Conservation (phyloP, 768 basidiomycete species). For the Rhizopogon vulgaris region DNA sequence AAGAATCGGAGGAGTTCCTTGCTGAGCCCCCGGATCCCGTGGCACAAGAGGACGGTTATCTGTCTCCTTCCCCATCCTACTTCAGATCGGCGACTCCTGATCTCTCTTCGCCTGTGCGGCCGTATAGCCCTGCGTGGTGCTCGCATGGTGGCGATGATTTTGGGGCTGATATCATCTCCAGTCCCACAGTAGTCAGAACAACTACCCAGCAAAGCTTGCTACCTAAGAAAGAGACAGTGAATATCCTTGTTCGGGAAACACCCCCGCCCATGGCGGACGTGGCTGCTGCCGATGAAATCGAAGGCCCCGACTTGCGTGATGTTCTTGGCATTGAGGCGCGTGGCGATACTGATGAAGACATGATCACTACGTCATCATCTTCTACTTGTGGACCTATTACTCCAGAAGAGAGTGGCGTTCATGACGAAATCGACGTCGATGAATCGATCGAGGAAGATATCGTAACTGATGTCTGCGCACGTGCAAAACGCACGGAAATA, state of each 20-base stretch:
- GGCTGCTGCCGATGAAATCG: slow-evolving; percentile 8
- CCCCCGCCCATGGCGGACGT: slow-evolving; percentile 13
- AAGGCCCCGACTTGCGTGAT: slow-evolving; percentile 41
- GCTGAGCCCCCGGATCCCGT: slow-evolving; percentile 37
- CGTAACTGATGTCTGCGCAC: slow-evolving; percentile 14
- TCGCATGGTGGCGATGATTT: slow-evolving; percentile 31
- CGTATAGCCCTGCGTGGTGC: slow-evolving; percentile 13
- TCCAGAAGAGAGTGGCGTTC: slow-evolving; percentile 15
- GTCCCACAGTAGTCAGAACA: slow-evolving; percentile 21
- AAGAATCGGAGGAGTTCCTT: slow-evolving; percentile 35
- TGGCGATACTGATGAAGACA: slow-evolving; percentile 31
- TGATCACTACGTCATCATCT: slow-evolving; percentile 25
- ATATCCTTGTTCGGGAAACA: slow-evolving; percentile 24
- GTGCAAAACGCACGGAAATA: slow-evolving; percentile 29
- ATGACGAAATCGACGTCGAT: slow-evolving; percentile 9
- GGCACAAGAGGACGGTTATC: slow-evolving; percentile 76
- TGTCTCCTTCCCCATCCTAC: slow-evolving; percentile 60
- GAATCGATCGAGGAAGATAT: slow-evolving; percentile 21
- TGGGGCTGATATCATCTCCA: slow-evolving; percentile 40
- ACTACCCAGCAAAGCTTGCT: slow-evolving; percentile 2
- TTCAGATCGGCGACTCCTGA: slow-evolving; percentile 47
- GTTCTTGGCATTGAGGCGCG: slow-evolving; percentile 36
- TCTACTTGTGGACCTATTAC: slow-evolving; percentile 31
- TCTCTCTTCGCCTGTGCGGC: slow-evolving; percentile 56
- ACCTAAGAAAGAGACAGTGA: slow-evolving; percentile 2